Evolutionary conservation across 495 filamentous ascomycete genomes (phyloP).

Genomic region (Aspergillus diversus): DNA sequence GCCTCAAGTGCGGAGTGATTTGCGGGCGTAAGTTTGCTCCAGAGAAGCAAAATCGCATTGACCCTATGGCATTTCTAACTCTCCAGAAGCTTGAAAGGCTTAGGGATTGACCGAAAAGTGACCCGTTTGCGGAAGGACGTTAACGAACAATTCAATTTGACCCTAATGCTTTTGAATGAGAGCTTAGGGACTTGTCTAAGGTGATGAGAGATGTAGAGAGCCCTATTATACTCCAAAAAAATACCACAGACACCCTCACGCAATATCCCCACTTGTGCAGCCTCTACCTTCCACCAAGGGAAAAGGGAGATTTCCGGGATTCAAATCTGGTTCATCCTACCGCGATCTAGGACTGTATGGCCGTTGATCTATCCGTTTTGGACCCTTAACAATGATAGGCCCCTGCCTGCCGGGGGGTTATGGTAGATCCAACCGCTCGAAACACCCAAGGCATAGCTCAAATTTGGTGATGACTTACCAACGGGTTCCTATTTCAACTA

Average conservation of each 20-base stretch:
- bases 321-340: too few relatives aligned
- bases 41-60: neutral
- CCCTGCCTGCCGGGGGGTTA: too few relatives aligned
- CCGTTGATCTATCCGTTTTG: too few relatives aligned
- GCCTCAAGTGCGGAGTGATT: constrained; percentile 38
- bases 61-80: constrained; percentile 25
- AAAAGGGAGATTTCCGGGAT: too few relatives aligned
- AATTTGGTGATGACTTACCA: too few relatives aligned
- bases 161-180: constrained; percentile 72
- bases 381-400: too few relatives aligned
- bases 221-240: neutral
- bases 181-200: constrained; percentile 69
- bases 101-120: constrained; percentile 34
- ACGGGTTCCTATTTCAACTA: too few relatives aligned
- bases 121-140: constrained; percentile 38
- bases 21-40: constrained; percentile 39
- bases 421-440: too few relatives aligned
- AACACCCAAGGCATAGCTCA: too few relatives aligned
- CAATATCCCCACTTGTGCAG: neutral
- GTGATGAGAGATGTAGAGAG: constrained; percentile 34
- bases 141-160: constrained; percentile 65
- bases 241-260: neutral
- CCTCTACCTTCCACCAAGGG: too few relatives aligned
- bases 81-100: constrained; percentile 34
- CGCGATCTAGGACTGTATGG: too few relatives aligned